These are phyloP conservation scores for Ulota crispa DNA, from an alignment of 225 moss, liverwort and hornwort species.

Conservation along the genomic window DNA sequence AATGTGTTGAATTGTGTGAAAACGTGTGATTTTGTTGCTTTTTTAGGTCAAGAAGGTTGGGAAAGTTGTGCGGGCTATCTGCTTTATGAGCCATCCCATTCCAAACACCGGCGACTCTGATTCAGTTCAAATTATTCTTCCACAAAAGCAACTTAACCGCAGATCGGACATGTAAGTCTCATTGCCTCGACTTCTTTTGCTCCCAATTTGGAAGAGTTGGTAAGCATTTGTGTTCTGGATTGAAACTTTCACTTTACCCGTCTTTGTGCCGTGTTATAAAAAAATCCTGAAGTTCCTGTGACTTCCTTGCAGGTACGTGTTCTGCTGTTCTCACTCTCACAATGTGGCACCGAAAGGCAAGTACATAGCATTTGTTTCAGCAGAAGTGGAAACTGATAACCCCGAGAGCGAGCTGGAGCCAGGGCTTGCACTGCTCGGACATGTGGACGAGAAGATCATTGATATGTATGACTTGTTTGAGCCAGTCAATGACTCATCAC, in stretches of 20 bases:
- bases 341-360: conserved; percentile 94
- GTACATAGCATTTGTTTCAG: conserved; percentile 94
- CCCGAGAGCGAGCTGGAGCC: conserved; percentile 83
- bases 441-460: conserved; percentile 77
- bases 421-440: conserved; percentile 87
- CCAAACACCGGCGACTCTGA: conserved; percentile 78
- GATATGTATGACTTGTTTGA: conserved; percentile 89
- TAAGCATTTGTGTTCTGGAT: background rate
- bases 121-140: conserved; percentile 90
- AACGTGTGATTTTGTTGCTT: background rate
- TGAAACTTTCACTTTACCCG: background rate
- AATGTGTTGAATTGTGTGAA: background rate
- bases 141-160: conserved; percentile 92
- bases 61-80: conserved; percentile 94
- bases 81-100: conserved; percentile 92
- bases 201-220: background rate
- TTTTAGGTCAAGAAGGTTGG: conserved; percentile 85
- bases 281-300: conserved; percentile 3
- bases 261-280: too few relatives aligned
- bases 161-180: conserved; percentile 85
- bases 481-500: conserved; percentile 82
- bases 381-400: conserved; percentile 83
- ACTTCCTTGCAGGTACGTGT: conserved; percentile 73
- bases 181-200: background rate
- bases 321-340: conserved; percentile 97